Conservation (phyloP, 2,329 filamentous ascomycete species). For the Fusarium miscanthi region DNA sequence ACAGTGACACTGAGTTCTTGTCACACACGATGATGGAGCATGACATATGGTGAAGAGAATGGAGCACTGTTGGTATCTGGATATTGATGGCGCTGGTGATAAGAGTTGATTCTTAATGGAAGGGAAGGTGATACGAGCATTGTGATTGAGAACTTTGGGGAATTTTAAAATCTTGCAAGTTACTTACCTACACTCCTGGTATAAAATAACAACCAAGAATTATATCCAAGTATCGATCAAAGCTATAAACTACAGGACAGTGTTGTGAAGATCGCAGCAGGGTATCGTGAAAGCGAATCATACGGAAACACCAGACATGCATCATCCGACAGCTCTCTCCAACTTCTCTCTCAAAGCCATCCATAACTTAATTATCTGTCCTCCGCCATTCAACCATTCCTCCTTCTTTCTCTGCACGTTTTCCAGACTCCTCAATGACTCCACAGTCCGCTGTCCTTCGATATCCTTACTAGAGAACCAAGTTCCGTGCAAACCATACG, state of each 20-base stretch:
- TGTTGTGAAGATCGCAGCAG: not conserved
- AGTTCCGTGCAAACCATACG: slow-evolving; percentile 74
- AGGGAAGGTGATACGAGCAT: not conserved
- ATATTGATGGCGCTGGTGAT: not conserved
- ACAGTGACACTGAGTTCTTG: slow-evolving; percentile 58
- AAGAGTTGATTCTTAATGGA: not conserved
- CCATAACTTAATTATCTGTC: not conserved
- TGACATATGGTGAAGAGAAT: slow-evolving; percentile 51
- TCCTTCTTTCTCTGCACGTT: slow-evolving; percentile 5
- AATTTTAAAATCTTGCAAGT: too few relatives aligned
- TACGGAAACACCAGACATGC: accelerated
- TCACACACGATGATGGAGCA: slow-evolving; percentile 59
- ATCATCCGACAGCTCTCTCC: slow-evolving; percentile 8
- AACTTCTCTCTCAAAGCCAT: not conserved
- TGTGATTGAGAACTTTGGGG: accelerated
- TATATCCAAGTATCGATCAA: accelerated
- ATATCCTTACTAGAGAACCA: slow-evolving; percentile 70
- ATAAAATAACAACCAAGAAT: too few relatives aligned
- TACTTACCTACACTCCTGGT: too few relatives aligned
- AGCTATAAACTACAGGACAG: too few relatives aligned
- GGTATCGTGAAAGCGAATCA: not conserved
- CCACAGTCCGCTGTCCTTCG: slow-evolving; percentile 54
- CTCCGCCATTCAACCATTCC: not conserved
- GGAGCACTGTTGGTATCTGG: not conserved
- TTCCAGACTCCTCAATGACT: slow-evolving; percentile 7